Base-by-base conservation (phyloP, 2,329 filamentous ascomycete genomes). In the Aspergillus fijiensis region DNA sequence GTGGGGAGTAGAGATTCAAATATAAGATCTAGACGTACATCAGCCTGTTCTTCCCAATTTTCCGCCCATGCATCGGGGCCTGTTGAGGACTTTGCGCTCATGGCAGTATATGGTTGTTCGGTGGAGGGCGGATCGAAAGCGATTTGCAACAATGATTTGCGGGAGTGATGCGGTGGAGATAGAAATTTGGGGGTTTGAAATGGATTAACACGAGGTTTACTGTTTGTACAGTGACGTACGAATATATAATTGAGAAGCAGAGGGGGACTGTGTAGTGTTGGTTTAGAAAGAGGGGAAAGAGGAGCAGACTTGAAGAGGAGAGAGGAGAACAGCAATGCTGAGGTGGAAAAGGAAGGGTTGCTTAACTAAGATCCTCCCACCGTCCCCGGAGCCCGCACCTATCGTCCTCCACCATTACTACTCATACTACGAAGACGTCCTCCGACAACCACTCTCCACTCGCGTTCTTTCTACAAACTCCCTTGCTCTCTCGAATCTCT, bases 51-150 rank as follows among this genome's bases (percentile, higher is more conserved):
- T 74, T 94, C 91, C 92, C 93, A 98, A 71, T 96, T 91, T 69
- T 96, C 88, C 65, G 94, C 92, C 94, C 94, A 97, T 21, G 92
- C 93, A 74, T 92, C 86, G 42, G 90, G 88, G 60, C 77, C 79
- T 80, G 67, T 58, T 55, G 66, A 72, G 69, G 81, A 81, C 82
- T 73, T 77, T 80, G 67, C 65, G 61, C 68, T 76, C 74, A 79
- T 80, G 61, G 66, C 66, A 61, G 53, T 23, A 31, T 49, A 49
- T 25, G 14, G 51, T 33, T 48, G 31, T 31, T 42, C 21, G 31
- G 48, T 35, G 33, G 33, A 35, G 14, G 33, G 33, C 14, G 33
- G 33, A 35, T 16, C 2, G 33, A 35, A 10, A 35, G 33, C 33
- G 33, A 35, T 16, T 35, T 12, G 11, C 9, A 19, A 31, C 27